These are phyloP conservation scores for Pestalotiopsis fici DNA, from an alignment of 2,329 filamentous ascomycete genomes.

Conservation along the genomic window DNA sequence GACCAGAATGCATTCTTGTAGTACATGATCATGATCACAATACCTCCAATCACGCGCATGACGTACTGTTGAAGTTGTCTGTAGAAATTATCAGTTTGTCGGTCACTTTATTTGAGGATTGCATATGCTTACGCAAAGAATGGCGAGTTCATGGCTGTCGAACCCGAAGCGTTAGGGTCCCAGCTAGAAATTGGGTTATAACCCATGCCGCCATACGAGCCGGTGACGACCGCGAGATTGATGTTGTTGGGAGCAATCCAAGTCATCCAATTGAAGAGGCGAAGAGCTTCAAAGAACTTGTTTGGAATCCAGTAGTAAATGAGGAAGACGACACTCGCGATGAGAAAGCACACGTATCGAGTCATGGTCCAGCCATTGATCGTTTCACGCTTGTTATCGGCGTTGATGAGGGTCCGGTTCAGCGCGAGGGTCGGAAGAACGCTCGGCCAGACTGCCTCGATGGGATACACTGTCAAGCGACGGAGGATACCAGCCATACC, in stretches of 20 bases:
- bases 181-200: slow-evolving; percentile 31
- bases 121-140: slow-evolving; percentile 24
- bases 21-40: slow-evolving; percentile 17
- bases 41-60: slow-evolving; percentile 26
- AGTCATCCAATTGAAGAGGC: slow-evolving; percentile 49
- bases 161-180: slow-evolving; percentile 31
- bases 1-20: slow-evolving; percentile 16
- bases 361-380: slow-evolving; percentile 39
- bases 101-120: slow-evolving; percentile 10
- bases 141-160: slow-evolving; percentile 20
- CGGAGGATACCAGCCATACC: slow-evolving; percentile 45
- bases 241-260: slow-evolving; percentile 43
- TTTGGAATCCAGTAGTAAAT: slow-evolving; percentile 50
- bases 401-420: slow-evolving; percentile 44
- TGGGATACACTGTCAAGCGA: slow-evolving; percentile 24
- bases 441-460: slow-evolving; percentile 42
- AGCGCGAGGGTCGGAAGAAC: slow-evolving; percentile 44
- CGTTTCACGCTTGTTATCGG: slow-evolving; percentile 32
- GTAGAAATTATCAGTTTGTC: slow-evolving; percentile 25
- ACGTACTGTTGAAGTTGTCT: slow-evolving; percentile 22
- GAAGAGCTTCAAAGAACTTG: slow-evolving; percentile 42
- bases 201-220: slow-evolving; percentile 26
- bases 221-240: slow-evolving; percentile 9
- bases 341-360: slow-evolving; percentile 43
- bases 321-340: slow-evolving; percentile 43